Evolutionary conservation across 768 basidiomycete species (phyloP).

Genomic region (Lactarius sp.): DNA sequence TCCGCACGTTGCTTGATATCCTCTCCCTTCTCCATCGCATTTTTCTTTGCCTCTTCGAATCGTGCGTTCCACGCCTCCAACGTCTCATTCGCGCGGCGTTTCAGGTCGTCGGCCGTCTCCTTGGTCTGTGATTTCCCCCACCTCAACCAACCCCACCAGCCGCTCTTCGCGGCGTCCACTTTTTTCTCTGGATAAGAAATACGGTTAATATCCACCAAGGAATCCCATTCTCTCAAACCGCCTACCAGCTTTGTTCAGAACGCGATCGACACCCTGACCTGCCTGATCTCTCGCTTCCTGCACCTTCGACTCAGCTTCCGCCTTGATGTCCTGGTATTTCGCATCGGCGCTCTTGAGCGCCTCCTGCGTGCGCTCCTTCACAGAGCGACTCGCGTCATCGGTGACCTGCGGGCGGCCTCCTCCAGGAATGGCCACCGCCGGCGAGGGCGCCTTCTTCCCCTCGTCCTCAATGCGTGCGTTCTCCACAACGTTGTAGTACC

Average conservation of each 20-base stretch:
- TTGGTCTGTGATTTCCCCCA: constrained; percentile 19
- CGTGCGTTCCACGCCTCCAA: constrained; percentile 13
- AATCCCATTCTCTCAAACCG: not conserved
- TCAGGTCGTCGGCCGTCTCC: constrained; percentile 16
- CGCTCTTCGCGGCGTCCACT: constrained; percentile 16
- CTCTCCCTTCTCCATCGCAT: constrained; percentile 19
- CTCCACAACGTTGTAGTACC: constrained; percentile 16
- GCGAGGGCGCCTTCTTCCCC: not conserved
- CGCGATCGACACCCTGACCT: constrained; percentile 9
- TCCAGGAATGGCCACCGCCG: not conserved
- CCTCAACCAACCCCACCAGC: constrained; percentile 13
- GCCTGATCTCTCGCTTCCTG: constrained; percentile 1
- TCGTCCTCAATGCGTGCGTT: not conserved
- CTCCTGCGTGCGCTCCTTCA: constrained; percentile 4
- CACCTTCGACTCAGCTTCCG: constrained; percentile 1
- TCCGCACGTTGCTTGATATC: constrained; percentile 15
- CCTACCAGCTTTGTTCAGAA: not conserved
- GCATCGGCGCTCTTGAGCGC: not conserved
- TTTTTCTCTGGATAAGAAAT: constrained; percentile 4
- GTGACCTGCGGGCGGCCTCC: not conserved
- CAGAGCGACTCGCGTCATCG: not conserved
- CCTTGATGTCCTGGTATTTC: constrained; percentile 14
- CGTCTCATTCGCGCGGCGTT: constrained; percentile 19
- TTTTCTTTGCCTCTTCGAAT: constrained; percentile 21
- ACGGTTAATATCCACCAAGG: not conserved